phyloP scores from a whole-genome alignment of 2,329 filamentous ascomycete species.

The Aspergillus clavatus region DNA sequence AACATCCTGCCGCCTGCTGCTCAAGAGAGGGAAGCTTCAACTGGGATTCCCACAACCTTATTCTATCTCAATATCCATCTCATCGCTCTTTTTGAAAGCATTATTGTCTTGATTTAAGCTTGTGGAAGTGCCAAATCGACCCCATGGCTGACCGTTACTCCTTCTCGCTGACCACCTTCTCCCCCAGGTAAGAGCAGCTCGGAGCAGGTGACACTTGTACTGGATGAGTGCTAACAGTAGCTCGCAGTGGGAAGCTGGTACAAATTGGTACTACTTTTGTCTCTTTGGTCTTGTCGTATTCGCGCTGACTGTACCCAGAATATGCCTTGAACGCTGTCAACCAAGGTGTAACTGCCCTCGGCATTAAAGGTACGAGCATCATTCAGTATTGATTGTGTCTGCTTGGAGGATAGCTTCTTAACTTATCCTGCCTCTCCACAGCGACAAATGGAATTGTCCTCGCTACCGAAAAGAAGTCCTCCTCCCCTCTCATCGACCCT shows the following conservation, averaged over 20 bases:
- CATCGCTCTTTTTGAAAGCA: conserved; percentile 3
- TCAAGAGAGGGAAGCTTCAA: conserved; percentile 27
- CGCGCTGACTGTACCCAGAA: conserved; percentile 54
- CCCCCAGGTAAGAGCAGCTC: conserved; percentile 67
- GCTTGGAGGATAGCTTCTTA: conserved; percentile 11
- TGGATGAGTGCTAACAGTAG: conserved; percentile 42
- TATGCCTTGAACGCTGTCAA: conserved; percentile 99
- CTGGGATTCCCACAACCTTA: conserved; percentile 17
- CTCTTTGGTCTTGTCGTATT: neutral
- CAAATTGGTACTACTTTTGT: conserved; percentile 69
- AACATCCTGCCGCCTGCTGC: conserved; percentile 31
- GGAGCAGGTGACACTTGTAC: conserved; percentile 10
- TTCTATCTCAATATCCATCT: conserved; percentile 9
- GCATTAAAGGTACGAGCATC: conserved; percentile 77
- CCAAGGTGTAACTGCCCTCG: conserved; percentile 95
- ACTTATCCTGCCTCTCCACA: conserved; percentile 35
- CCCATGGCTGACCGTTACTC: conserved; percentile 97
- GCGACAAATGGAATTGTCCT: conserved; percentile 98
- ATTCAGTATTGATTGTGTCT: conserved; percentile 2
- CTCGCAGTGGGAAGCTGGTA: conserved; percentile 86
- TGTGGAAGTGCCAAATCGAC: conserved; percentile 16
- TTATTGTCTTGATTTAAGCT: conserved; percentile 10
- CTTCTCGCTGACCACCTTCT: conserved; percentile 99
- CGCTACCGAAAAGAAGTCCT: conserved; percentile 98
- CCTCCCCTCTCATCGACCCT: conserved; percentile 92